Evolutionary conservation across 208 protist species (phyloP).

Genomic region (Crithidia mellificae): DNA sequence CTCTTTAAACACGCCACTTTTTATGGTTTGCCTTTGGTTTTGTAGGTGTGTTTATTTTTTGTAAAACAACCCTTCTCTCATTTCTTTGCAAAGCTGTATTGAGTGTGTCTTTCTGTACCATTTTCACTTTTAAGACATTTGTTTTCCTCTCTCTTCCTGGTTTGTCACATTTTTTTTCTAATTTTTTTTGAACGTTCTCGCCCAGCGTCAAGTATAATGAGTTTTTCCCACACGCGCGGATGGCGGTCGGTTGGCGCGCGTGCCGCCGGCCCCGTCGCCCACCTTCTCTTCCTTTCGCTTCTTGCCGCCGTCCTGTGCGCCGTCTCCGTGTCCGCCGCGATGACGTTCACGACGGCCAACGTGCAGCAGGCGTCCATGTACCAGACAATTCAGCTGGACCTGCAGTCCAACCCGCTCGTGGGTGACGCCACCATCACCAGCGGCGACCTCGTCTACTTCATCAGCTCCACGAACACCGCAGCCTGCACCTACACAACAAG

Average conservation of each 20-base stretch:
- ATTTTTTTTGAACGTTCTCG: no score
- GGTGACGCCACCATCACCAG: slow-evolving; percentile 58
- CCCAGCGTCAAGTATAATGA: no score
- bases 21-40: no score
- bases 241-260: background rate
- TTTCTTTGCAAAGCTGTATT: no score
- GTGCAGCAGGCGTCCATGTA: slow-evolving; percentile 80
- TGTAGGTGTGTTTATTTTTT: no score
- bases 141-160: no score
- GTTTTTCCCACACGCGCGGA: background rate
- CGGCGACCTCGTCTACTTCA: slow-evolving; percentile 72
- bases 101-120: no score
- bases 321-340: slow-evolving; percentile 34
- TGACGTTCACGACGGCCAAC: slow-evolving; percentile 72
- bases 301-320: slow-evolving; percentile 6
- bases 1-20: no score
- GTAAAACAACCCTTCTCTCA: no score
- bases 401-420: slow-evolving; percentile 61
- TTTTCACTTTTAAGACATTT: no score
- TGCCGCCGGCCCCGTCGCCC: background rate
- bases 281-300: background rate
- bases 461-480: slow-evolving; percentile 19
- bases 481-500: slow-evolving; percentile 28
- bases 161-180: no score
- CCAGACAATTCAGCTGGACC: slow-evolving; percentile 62